Evolutionary conservation across 139 green algal genomes (phyloP).

Genomic region (Ostreobium quekettii): DNA sequence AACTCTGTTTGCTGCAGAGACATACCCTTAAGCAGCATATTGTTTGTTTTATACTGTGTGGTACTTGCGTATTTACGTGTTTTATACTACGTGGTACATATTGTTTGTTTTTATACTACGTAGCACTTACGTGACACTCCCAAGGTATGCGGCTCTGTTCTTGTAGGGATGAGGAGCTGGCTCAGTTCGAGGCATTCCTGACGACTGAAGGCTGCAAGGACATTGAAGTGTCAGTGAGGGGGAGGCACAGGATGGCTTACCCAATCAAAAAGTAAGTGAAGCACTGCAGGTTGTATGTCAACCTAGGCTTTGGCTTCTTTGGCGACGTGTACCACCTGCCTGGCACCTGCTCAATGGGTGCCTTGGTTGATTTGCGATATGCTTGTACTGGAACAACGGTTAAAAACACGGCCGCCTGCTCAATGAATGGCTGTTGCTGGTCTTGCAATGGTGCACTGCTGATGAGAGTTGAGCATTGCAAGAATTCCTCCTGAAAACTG

Average conservation of each 20-base stretch:
- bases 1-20: not conserved
- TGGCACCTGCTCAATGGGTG: not conserved
- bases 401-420: not conserved
- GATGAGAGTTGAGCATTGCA: not conserved
- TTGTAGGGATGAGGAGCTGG: conserved; percentile 69
- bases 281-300: not conserved
- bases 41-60: not conserved
- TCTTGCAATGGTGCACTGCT: not conserved
- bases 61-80: not conserved
- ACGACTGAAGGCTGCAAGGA: conserved; percentile 61
- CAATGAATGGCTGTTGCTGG: not conserved
- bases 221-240: conserved; percentile 59
- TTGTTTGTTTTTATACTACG: too few relatives aligned
- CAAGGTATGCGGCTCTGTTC: not conserved
- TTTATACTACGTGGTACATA: not conserved
- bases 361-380: not conserved
- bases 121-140: not conserved
- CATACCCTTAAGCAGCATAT: not conserved
- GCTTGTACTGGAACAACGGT: not conserved
- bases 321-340: not conserved
- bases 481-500: not conserved
- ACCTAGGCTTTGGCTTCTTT: not conserved
- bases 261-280: conserved; percentile 65
- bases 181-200: conserved; percentile 85
- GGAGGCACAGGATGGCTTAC: conserved; percentile 65